Percentiles rank a stretch among this genome's conserved stretches.
Evolutionary conservation across 2,329 filamentous ascomycete species (phyloP).

Genomic region (Colletotrichum theobromicola): DNA sequence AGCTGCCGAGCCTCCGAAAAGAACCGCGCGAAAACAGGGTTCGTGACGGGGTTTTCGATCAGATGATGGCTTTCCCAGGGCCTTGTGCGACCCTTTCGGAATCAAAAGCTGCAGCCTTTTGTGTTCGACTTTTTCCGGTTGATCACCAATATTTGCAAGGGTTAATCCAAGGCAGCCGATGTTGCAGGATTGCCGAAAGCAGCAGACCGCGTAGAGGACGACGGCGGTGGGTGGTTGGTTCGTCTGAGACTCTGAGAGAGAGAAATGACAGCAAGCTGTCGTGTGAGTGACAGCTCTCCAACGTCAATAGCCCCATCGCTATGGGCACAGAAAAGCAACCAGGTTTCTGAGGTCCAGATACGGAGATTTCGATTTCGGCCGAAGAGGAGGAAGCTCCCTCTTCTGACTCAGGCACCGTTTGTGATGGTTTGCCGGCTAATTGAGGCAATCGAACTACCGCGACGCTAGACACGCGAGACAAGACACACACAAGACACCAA

Average conservation of each 20-base stretch:
- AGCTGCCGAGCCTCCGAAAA: not conserved
- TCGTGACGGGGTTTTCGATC: conserved; percentile 15
- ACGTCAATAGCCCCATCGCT: not conserved
- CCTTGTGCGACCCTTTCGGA: not conserved
- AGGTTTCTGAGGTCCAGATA: not conserved
- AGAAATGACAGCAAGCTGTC: not conserved
- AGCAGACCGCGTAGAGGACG: not conserved
- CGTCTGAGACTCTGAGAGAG: not conserved
- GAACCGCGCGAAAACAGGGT: conserved; percentile 13
- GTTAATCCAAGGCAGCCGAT: not conserved
- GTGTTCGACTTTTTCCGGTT: not conserved
- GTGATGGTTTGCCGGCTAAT: not conserved
- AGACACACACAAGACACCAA: not conserved
- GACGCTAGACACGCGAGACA: not conserved
- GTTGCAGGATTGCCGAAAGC: not conserved
- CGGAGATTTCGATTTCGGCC: not conserved
- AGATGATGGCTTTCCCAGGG: conserved; percentile 11
- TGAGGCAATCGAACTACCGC: not conserved
- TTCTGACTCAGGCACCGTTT: not conserved
- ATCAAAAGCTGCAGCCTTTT: not conserved
- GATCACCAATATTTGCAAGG: not conserved
- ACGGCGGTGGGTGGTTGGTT: not conserved
- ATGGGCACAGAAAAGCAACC: not conserved
- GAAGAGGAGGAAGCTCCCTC: not conserved
- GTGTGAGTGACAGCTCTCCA: not conserved